A percentile compares a stretch with the other conserved stretches of the same genome.
These are phyloP conservation scores for Bathelium albidoporum DNA, from an alignment of 495 filamentous ascomycete genomes.

Conservation along the genomic window DNA sequence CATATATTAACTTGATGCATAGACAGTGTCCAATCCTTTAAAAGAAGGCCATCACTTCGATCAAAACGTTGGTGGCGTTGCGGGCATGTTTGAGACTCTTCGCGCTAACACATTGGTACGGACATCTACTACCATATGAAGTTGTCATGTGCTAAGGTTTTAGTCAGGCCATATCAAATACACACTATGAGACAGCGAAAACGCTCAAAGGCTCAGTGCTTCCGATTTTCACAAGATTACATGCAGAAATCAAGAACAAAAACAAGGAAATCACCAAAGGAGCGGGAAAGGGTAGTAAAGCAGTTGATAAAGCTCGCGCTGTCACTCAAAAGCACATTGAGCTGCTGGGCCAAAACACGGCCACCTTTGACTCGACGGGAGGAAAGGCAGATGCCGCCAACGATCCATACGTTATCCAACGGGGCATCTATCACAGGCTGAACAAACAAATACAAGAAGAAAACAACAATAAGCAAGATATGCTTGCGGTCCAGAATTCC, in stretches of 20 bases:
- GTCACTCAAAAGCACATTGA: conserved; percentile 92
- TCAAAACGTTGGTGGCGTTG: conserved; percentile 70
- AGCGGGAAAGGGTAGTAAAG: conserved; percentile 78
- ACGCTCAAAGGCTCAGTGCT: conserved; percentile 71
- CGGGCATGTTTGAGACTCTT: conserved; percentile 86
- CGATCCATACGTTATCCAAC: conserved; percentile 81
- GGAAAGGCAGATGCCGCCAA: conserved; percentile 55
- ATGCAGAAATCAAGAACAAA: conserved; percentile 94
- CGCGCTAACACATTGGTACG: conserved; percentile 75
- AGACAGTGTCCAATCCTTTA: conserved; percentile 79
- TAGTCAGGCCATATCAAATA: conserved; percentile 62
- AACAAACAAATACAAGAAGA: conserved; percentile 88
- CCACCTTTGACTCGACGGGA: conserved; percentile 58
- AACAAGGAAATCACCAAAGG: conserved; percentile 74
- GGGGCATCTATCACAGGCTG: conserved; percentile 70
- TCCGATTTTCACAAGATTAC: conserved; percentile 78
- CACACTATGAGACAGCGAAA: conserved; percentile 81
- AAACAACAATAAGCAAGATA: conserved; percentile 86
- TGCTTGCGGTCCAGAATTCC: conserved; percentile 77
- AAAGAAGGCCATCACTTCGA: conserved; percentile 86
- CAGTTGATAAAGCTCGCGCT: conserved; percentile 79
- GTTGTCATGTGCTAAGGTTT: not conserved
- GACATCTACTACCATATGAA: not conserved
- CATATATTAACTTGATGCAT: not conserved
- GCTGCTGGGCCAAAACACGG: conserved; percentile 73